Conservation (phyloP, 2,329 filamentous ascomycete species). For the Fusarium anguioides region DNA sequence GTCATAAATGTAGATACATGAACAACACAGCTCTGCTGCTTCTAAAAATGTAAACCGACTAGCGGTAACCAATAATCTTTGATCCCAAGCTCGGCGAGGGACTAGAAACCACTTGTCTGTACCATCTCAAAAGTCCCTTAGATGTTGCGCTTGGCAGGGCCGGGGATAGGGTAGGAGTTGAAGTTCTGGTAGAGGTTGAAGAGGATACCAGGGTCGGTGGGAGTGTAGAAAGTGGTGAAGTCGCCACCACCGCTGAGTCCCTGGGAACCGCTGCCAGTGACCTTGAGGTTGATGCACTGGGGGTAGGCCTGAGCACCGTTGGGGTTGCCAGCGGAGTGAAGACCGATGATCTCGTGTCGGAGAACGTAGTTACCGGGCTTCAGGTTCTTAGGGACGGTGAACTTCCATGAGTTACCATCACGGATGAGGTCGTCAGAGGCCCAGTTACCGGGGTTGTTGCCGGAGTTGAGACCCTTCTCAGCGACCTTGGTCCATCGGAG, state of each 20-base stretch:
- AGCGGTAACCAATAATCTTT: conserved; percentile 22
- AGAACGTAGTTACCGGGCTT: conserved; percentile 65
- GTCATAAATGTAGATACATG: conserved; percentile 29
- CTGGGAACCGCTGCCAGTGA: conserved; percentile 54
- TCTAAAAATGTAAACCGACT: conserved; percentile 23
- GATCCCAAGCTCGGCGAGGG: not conserved
- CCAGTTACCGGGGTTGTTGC: conserved; percentile 61
- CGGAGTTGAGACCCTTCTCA: conserved; percentile 62
- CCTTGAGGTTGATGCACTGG: conserved; percentile 63
- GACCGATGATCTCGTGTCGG: conserved; percentile 66
- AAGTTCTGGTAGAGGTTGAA: conserved; percentile 51
- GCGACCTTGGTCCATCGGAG: conserved; percentile 71
- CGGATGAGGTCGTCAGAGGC: conserved; percentile 63
- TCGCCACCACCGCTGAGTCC: conserved; percentile 46
- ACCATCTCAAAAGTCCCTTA: conserved; percentile 9
- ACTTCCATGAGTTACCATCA: conserved; percentile 59
- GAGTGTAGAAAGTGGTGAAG: conserved; percentile 52
- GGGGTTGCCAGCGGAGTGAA: conserved; percentile 58
- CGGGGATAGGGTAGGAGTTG: conserved; percentile 48
- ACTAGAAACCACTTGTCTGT: conserved; percentile 9
- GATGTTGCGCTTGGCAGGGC: conserved; percentile 36
- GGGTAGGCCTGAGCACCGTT: conserved; percentile 62
- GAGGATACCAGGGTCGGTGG: conserved; percentile 50
- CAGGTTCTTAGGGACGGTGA: conserved; percentile 59
- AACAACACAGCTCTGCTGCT: conserved; percentile 26